These are phyloP conservation scores for Pulveroboletus sp. DNA, from an alignment of 768 basidiomycete genomes.

Conservation along the genomic window DNA sequence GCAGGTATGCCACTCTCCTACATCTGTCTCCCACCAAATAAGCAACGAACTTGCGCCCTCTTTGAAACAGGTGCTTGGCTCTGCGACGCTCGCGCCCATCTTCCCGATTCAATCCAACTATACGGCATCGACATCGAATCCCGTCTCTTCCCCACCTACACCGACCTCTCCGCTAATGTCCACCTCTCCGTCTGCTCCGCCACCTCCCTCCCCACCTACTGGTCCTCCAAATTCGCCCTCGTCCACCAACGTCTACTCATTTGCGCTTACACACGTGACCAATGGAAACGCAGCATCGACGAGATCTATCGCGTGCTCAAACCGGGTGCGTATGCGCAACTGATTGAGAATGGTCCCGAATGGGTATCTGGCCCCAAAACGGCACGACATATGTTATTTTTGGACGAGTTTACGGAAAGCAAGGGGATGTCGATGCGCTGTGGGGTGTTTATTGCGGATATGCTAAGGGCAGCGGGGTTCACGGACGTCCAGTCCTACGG, in stretches of 20 bases:
- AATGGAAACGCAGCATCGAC: constrained; percentile 21
- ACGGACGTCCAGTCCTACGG: not conserved
- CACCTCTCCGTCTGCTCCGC: not conserved
- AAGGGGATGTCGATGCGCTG: no score
- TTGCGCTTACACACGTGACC: constrained; percentile 16
- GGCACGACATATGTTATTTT: no score
- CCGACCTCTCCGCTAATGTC: not conserved
- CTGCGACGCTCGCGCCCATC: no score
- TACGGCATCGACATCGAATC: constrained; percentile 14
- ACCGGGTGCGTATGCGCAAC: constrained; percentile 27
- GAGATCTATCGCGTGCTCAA: constrained; percentile 24
- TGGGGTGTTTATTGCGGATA: not conserved
- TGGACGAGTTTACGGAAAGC: not conserved
- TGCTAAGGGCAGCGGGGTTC: not conserved
- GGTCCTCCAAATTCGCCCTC: constrained; percentile 22
- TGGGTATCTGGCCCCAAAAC: not conserved
- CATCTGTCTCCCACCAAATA: no score
- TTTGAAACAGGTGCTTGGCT: not conserved
- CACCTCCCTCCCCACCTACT: constrained; percentile 13
- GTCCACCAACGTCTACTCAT: constrained; percentile 30
- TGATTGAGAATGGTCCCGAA: constrained; percentile 15
- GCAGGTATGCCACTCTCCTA: not conserved
- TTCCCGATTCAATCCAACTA: no score
- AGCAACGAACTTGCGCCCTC: not conserved
- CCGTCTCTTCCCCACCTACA: constrained; percentile 6